Conservation (phyloP, 129 eudicot species). For the Sambucus nigra region DNA sequence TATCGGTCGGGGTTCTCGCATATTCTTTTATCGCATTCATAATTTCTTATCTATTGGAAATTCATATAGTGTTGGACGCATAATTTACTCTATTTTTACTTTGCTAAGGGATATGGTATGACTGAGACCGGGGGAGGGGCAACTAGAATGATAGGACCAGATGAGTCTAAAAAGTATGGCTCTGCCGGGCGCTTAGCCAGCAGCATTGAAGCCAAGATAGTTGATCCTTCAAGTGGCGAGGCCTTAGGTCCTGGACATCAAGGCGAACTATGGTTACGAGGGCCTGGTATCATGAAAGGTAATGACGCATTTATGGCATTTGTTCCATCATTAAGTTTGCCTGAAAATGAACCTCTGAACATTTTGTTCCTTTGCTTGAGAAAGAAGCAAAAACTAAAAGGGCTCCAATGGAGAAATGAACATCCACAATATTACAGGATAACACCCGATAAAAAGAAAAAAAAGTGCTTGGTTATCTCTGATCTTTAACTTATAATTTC, state of each 20-base stretch:
- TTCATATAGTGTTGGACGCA: background rate
- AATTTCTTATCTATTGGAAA: too few relatives aligned
- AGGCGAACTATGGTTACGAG: constrained; percentile 89
- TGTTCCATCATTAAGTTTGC: background rate
- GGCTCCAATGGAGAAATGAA: too few relatives aligned
- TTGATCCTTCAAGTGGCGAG: constrained; percentile 71
- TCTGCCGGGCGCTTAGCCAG: constrained; percentile 71
- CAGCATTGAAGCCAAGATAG: constrained; percentile 71
- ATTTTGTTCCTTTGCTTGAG: background rate
- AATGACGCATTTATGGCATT: constrained; percentile 6
- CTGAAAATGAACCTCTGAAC: background rate
- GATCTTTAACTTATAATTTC: background rate
- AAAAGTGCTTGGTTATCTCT: background rate
- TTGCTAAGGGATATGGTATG: constrained; percentile 72
- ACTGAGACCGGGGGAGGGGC: constrained; percentile 82
- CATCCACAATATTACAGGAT: too few relatives aligned
- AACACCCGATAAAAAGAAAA: too few relatives aligned
- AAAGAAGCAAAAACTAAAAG: too few relatives aligned
- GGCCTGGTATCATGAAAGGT: constrained; percentile 94
- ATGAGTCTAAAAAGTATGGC: constrained; percentile 46
- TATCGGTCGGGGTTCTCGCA: too few relatives aligned
- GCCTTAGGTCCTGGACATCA: constrained; percentile 64
- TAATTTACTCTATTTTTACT: background rate
- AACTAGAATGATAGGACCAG: constrained; percentile 43
- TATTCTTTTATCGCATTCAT: background rate